Evolutionary conservation across 176 grass and related monocot genomes (phyloP), one percentile per base, ranked within the genome.

Genomic region (Chrysopogon serrulatus): DNA sequence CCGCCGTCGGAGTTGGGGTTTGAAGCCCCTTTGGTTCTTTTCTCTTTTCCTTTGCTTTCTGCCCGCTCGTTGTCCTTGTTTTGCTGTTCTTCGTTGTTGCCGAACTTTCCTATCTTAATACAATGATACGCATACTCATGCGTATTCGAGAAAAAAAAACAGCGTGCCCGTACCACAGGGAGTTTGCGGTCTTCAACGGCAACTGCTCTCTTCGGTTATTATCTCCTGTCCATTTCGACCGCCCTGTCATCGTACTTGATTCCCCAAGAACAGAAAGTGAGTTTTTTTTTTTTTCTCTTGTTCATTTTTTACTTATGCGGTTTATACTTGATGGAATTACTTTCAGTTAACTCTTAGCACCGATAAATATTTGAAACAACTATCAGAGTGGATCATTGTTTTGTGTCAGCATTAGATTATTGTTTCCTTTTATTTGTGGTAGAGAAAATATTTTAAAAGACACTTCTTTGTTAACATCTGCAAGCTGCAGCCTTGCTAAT

Each of bases 161-260:
- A n/a, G n/a, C 2, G 23, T 81, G 79, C 34, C 79, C 45, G 37
- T 68, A 69, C 45, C 78, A 39, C 23, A 19, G 28, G 15, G n/a
- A 18, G 35, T 23, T 19, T 8, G n/a, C 39, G 44, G 37, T 80
- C 32, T 39, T 10, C 78, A 54, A 80, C 23, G 32, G 13, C 44
- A 80, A 80, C 45, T 68, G 44, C 63, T 80, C 63, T 53, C 78
- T 81, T 61, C 24, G 37, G n/a, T n/a, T n/a, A 14, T 47, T 81
- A 45, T 39, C n/a, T 54, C 23, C 4, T 51, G 33, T 53, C 64
- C 17, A 54, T 19, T 40, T 28, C 76, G 9, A 43, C 68, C 11
- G n/a, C n/a, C n/a, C n/a, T n/a, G n/a, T n/a, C n/a, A n/a, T n/a
- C 10, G 26, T 28, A 13, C 5, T 61, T 30, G 12, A 10, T 27